Evolutionary conservation across 495 filamentous ascomycete genomes (phyloP), one percentile per base, ranked within the genome.

Genomic region (Penicillium steckii): DNA sequence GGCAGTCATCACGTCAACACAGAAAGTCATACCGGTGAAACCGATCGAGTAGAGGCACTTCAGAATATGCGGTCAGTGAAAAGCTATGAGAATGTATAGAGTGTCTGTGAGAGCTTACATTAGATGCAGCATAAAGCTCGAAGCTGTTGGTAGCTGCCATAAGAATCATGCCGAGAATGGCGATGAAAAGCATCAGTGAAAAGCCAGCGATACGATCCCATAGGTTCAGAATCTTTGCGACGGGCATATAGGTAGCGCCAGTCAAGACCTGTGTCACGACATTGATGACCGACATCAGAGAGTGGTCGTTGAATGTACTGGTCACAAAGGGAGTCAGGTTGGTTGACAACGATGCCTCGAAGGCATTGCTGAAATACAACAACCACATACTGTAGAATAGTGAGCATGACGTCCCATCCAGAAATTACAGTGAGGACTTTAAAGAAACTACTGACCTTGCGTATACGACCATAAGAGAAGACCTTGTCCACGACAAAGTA

Each of bases 181-280:
- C 54, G 45, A 73, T 58, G 3, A 44, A 25, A 0, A 73, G 48
- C 68, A 72, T 69, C 35, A 79, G 18, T 12, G 61, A 67, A 58
- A 85, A 86, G 21, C 73, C 72, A 26, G 73, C 60, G 58, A 78
- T 53, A 59, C 81, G 59, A 51, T 83, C 85, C 74, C 79, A 88
- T 19, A 86, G 64, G 59, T 90, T 82, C 53, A 88, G 68, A 29
- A 85, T 71, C 69, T 88, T 88, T 33, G 84, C 85, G 13, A 87
- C 67, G 1, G 84, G 77, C 35, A 88, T 64, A 40, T 65, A 68
- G 3, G 55, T 55, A 2, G 65, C 67, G 4, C 57, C 63, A 7
- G 63, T 42, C 60, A 68, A 61, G 29, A 52, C 74, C 32, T 69
- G 73, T 15, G 77, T 65, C 9, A 85, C 73, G 29, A 84, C 73